Evolutionary conservation across 495 filamentous ascomycete species (phyloP).

Genomic region (Annulohypoxylon nitens): DNA sequence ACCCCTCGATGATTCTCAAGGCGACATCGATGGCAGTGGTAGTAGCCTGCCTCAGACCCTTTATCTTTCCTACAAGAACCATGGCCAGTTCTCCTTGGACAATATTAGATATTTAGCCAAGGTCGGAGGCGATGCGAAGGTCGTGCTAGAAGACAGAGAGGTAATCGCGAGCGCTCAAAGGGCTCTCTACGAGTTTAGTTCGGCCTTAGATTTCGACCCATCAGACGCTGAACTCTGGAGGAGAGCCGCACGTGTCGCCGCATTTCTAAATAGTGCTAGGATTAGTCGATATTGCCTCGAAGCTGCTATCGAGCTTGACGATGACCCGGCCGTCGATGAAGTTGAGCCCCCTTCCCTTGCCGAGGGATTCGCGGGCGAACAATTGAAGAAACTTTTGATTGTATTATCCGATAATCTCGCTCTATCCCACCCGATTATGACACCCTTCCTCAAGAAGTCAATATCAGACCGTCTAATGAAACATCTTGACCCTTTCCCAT

Average conservation of each 20-base stretch:
- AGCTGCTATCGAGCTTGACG: constrained; percentile 88
- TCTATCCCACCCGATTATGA: constrained; percentile 74
- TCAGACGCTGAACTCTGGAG: constrained; percentile 96
- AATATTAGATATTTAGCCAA: constrained; percentile 66
- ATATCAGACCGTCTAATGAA: constrained; percentile 73
- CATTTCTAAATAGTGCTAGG: constrained; percentile 79
- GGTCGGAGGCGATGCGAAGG: constrained; percentile 47
- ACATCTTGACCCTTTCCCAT: constrained; percentile 81
- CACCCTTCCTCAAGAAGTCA: constrained; percentile 69
- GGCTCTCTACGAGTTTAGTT: constrained; percentile 73
- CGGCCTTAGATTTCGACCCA: constrained; percentile 89
- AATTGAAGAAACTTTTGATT: constrained; percentile 75
- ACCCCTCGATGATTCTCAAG: constrained; percentile 57
- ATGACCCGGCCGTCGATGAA: constrained; percentile 75
- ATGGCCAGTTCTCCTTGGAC: constrained; percentile 90
- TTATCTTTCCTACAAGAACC: constrained; percentile 94
- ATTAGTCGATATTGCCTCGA: constrained; percentile 90
- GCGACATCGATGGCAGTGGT: constrained; percentile 74
- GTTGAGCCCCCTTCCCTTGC: constrained; percentile 85
- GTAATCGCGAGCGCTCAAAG: constrained; percentile 57
- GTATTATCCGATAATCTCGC: constrained; percentile 80
- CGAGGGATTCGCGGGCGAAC: constrained; percentile 84
- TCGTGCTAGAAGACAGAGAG: constrained; percentile 55
- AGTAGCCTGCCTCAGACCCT: constrained; percentile 89
- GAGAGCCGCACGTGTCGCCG: constrained; percentile 80